Base-by-base conservation (phyloP, 2,329 filamentous ascomycete species). In the Fusarium sterilihyphosum region DNA sequence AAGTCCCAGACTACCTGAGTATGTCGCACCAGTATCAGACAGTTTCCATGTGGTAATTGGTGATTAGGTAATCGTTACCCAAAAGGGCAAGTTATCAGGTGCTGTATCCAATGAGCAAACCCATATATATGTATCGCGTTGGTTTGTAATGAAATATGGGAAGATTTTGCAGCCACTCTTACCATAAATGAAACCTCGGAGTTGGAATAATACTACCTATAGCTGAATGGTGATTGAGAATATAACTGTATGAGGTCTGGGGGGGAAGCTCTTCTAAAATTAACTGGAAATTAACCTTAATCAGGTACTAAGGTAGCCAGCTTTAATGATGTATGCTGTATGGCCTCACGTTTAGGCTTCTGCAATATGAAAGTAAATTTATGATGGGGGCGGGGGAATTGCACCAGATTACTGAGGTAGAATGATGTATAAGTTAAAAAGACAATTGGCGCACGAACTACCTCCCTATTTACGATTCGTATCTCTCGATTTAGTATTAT, bases 21-120 rank as follows among this genome's bases (percentile, higher is more conserved):
- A 49, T 29, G 18, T 29, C 18, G 41, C 16, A n/a, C n/a, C 22
- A 11, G 29, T 37, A 26, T 58, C 18, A 24, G 29, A n/a, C 29
- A 18, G 29, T 56, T 64, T 37, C 29, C 22, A 24, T 18, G 17
- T 18, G 13, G 13, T 41, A 12, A 16, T 29, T 14, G n/a, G 31
- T n/a, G 65, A 56, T 70, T 65, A 70, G 58, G 57, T 70, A 65
- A 65, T 67, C 26, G 43, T 62, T 69, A 12, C 54, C 75, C 58
- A 66, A 73, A 69, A n/a, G 43, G 75, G 74, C 54, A 76, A 65
- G 38, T 58, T 67, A 31, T 46, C 53, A 67, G 53, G 53, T 53
- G 52, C 41, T 41, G 40, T 46, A 33, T 50, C 73, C 73, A 77
- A 77, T 77, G 52, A 73, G 65, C 66, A 40, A 43, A 43, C 40